Base-by-base conservation (phyloP, 2,329 filamentous ascomycete species). In the Sporothrix curviconia region DNA sequence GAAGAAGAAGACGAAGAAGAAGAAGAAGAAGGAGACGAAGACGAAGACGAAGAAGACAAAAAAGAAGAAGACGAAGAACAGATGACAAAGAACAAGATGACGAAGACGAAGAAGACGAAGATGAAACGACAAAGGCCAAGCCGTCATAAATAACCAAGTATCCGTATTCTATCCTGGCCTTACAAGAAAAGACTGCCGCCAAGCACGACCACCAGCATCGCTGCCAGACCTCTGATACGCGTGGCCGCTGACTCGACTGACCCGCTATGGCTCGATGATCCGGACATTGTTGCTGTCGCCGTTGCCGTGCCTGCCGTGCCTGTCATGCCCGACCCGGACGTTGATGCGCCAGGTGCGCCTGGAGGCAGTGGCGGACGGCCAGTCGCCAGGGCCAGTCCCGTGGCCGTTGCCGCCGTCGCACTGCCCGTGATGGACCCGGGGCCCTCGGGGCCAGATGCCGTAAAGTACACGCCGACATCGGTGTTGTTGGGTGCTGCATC, bases 401-500 rank as follows among this genome's bases (percentile, higher is more conserved):
- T 69, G 37, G 65, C 66, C 6, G 70, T 72, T 11, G 72, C 72
- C 11, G 63, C 65, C 19, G 70, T 67, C 8, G 72, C 72, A 40
- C 66, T 69, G 12, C 74, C 74, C 30, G 73, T 76, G 57, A 78
- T 74, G 15, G 63, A 55, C 17, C 76, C 75, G 1, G 70, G 69
- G 1, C 61, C 61, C 28, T 49, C 54, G 11, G 59, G 25, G n/a
- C 47, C 54, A 3, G 69, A 51, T 2, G 69, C 62, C 11, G 73
- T 76, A 64, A 71, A 76, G 64, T 76, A 76, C 28, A 74, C 59
- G 56, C 69, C 71, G 14, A 74, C 67, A 17, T 68, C 71, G 36
- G 72, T 70, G 62, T 72, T 63, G 39, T 68, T 65, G 7, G 67
- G 70, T 28, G 63, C 70, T 3, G 17, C 39, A 19, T 58, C 58